These are phyloP conservation scores for Macrophomina tecta DNA, from an alignment of 2,329 filamentous ascomycete genomes.

Conservation along the genomic window DNA sequence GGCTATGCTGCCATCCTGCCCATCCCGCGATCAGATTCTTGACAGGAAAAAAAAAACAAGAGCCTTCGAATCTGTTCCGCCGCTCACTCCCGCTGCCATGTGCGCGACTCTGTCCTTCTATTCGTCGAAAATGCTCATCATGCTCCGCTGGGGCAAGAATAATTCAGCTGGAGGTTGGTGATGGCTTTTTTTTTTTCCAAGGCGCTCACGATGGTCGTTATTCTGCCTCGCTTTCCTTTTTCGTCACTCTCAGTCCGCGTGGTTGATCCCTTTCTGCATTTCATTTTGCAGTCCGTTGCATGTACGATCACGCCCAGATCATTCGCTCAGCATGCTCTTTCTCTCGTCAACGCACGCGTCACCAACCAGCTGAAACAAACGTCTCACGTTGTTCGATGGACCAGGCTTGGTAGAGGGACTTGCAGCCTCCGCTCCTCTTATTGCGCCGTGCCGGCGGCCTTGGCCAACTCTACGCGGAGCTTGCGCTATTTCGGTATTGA, in stretches of 20 bases:
- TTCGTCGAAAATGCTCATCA: not conserved
- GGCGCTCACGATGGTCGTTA: not conserved
- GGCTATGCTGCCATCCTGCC: not conserved
- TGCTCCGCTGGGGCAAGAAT: not conserved
- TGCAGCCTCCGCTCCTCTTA: not conserved
- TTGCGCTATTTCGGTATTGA: not conserved
- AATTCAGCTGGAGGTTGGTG: not conserved
- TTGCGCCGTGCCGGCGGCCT: not conserved
- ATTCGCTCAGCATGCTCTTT: not conserved
- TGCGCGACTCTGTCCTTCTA: not conserved
- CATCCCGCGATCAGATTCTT: not conserved
- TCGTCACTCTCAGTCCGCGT: not conserved
- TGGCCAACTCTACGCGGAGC: not conserved
- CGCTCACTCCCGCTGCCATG: not conserved
- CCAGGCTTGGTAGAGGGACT: not conserved
- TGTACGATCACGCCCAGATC: too few relatives aligned
- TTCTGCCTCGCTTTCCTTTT: not conserved
- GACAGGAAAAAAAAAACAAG: not conserved
- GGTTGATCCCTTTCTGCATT: not conserved
- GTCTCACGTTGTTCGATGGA: not conserved
- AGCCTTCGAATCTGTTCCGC: not conserved
- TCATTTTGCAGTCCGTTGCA: not conserved
- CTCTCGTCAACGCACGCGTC: not conserved
- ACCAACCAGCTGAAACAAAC: not conserved
- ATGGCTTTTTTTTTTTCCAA: not conserved